Conservation (phyloP, 73 alveolate genomes). For the Tetrahymena elliotti region DNA sequence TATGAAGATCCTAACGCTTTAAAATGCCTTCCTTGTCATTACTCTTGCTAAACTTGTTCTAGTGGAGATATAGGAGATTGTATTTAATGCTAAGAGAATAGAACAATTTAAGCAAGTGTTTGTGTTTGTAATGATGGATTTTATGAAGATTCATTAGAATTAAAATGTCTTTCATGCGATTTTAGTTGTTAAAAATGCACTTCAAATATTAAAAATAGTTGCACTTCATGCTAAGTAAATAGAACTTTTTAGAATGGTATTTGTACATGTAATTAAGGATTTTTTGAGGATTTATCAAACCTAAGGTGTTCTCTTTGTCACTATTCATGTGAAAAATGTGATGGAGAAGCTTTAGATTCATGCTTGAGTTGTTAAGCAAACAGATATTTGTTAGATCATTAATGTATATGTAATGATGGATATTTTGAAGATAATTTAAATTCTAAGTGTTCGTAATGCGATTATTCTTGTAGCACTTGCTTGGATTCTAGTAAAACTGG, state of each 20-base stretch:
- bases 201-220: too few relatives aligned
- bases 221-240: not conserved
- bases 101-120: not conserved
- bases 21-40: not conserved
- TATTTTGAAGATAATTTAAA: not conserved
- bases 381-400: not conserved
- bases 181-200: not conserved
- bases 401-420: not conserved
- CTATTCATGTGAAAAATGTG: not conserved
- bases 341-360: not conserved
- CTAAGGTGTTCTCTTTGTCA: not conserved
- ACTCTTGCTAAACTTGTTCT: not conserved
- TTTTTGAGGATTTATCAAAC: not conserved
- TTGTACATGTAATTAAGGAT: not conserved
- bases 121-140: not conserved
- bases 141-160: not conserved
- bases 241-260: not conserved
- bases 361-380: not conserved
- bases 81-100: not conserved
- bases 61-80: not conserved
- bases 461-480: not conserved
- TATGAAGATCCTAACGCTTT: not conserved
- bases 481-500: not conserved
- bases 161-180: not conserved
- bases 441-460: not conserved